phyloP scores from a whole-genome alignment of 2,329 filamentous ascomycete genomes.

The Biscogniauxia sp. region DNA sequence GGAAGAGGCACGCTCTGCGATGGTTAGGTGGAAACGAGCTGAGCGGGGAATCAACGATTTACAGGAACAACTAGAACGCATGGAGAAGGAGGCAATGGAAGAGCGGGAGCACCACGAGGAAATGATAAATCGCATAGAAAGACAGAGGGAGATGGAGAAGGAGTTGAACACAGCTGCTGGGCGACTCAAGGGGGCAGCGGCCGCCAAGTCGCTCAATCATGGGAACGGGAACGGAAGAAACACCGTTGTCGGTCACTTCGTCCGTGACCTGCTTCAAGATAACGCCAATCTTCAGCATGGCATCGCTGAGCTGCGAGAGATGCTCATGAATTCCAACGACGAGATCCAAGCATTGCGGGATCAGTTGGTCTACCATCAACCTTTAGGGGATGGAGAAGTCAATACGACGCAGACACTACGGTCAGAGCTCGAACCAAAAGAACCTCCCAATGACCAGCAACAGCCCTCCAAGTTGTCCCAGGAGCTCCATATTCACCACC shows the following conservation, averaged over 20 bases:
- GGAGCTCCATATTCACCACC: conserved; percentile 89
- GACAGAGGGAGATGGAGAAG: conserved; percentile 75
- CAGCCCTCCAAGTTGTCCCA: conserved; percentile 53
- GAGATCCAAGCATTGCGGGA: conserved; percentile 87
- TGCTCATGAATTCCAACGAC: conserved; percentile 88
- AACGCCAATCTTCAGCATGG: conserved; percentile 92
- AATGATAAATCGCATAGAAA: conserved; percentile 78
- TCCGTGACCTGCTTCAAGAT: conserved; percentile 91
- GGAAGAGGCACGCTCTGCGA: conserved; percentile 73
- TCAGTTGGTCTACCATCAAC: conserved; percentile 77
- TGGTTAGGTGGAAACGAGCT: conserved; percentile 81
- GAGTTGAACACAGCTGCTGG: conserved; percentile 78
- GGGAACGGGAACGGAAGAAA: conserved; percentile 53
- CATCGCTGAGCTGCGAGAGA: conserved; percentile 85
- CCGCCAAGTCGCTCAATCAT: conserved; percentile 61
- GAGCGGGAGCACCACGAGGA: conserved; percentile 81
- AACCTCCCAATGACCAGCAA: conserved; percentile 30
- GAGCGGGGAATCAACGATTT: conserved; percentile 76
- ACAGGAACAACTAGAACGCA: conserved; percentile 82
- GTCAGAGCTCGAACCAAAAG: conserved; percentile 64
- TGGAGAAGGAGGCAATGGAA: conserved; percentile 78
- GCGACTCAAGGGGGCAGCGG: conserved; percentile 77
- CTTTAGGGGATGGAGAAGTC: conserved; percentile 46
- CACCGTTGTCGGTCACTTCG: conserved; percentile 88
- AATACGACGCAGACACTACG: conserved; percentile 56